These are phyloP conservation scores for Boletus vinaceobasis DNA, from an alignment of 768 basidiomycete species.

Conservation along the genomic window DNA sequence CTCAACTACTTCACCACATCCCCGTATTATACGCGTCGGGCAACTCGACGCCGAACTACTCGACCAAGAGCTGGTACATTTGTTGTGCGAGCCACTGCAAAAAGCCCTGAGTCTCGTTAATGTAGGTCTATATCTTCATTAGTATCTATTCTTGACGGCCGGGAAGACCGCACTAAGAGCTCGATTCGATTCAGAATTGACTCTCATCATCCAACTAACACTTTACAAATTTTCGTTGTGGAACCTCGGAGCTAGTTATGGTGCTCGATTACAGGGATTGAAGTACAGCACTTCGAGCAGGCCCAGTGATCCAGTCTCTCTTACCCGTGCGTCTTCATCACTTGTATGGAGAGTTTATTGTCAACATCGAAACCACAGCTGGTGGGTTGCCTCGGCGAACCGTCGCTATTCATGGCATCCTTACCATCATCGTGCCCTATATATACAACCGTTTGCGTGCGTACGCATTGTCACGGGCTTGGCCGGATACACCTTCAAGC, in stretches of 20 bases:
- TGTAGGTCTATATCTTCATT: constrained; percentile 41
- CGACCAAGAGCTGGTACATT: constrained; percentile 79
- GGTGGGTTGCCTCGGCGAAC: constrained; percentile 61
- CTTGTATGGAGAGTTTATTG: background rate
- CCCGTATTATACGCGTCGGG: constrained; percentile 74
- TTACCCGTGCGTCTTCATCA: constrained; percentile 23
- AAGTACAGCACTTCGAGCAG: constrained; percentile 44
- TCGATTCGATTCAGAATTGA: constrained; percentile 72
- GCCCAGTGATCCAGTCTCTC: constrained; percentile 1
- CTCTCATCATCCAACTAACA: constrained; percentile 61
- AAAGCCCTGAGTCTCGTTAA: constrained; percentile 66
- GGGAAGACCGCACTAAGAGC: constrained; percentile 53
- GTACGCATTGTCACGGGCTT: constrained; percentile 77
- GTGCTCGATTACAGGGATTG: constrained; percentile 77
- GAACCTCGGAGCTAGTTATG: constrained; percentile 78
- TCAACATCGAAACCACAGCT: constrained; percentile 37
- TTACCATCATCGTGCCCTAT: constrained; percentile 79
- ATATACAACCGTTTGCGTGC: constrained; percentile 68
- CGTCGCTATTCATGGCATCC: constrained; percentile 61
- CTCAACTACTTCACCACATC: constrained; percentile 26
- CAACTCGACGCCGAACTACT: constrained; percentile 90
- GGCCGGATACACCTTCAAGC: constrained; percentile 87
- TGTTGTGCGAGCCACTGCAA: constrained; percentile 79
- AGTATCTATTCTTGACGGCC: constrained; percentile 14
- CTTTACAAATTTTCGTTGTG: constrained; percentile 84